Base-by-base conservation (phyloP, 2,329 filamentous ascomycete genomes). In the Arthrobotrys entomopaga region DNA sequence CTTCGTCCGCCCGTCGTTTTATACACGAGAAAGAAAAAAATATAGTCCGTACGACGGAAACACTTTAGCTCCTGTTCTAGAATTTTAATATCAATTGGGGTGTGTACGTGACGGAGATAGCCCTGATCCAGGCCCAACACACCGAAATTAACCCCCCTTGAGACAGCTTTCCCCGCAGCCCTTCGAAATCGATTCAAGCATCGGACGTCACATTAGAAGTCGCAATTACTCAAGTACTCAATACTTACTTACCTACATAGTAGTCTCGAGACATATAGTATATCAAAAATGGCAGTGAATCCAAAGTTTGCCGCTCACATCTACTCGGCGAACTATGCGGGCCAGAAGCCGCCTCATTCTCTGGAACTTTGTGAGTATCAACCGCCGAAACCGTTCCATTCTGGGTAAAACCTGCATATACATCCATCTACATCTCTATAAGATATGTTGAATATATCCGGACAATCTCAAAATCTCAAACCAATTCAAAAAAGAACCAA, bases 281-380 rank as follows among this genome's bases (percentile, higher is more conserved):
- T 34, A 34, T 34, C 29, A 34, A 34, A 66, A 26, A 78, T 78
- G 77, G 77, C 77, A 13, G 76, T 78, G 24, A 75, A 77, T 49
- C 77, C 77, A 15, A 78, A 74, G 52, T 78, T 78, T 66, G 83
- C 82, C 13, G 82, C 82, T 8, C 79, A 78, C 38, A 58, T 76
- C 49, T 79, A 82, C 63, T 57, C 58, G 6, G 63, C 74, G 6
- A 79, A 80, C 6, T 80, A 83, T 6, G 38, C 46, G 34, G 29
- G 29, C 29, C 29, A 34, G 29, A 70, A 67, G 24, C 64, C 64
- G 15, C 78, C 84, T 0, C 84, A 86, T 77, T 86, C 85, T 0
- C 77, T 86, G 26, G 85, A 86, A 78, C 79, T 86, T 19, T 86
- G 84, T 85, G 81, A 65, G 81, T 77, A 54, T 61, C 16, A 19